Conservation (phyloP, 148 eudicot species). For the Vaccinium corymbosum region DNA sequence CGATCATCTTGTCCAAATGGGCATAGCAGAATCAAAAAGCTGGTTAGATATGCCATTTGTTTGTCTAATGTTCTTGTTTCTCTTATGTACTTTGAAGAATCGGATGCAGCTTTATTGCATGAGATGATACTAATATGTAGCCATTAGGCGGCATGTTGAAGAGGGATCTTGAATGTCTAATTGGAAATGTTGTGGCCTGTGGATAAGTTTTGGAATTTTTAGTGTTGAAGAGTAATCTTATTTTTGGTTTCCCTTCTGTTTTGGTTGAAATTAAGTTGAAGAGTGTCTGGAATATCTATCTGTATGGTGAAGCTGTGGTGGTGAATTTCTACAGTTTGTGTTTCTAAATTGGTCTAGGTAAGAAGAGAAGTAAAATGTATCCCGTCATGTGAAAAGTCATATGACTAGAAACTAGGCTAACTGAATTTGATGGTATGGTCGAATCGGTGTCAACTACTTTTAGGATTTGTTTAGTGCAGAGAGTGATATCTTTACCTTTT, state of each 20-base stretch:
- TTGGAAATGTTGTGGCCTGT: neutral
- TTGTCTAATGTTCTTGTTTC: neutral
- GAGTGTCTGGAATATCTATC: neutral
- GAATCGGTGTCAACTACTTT: neutral
- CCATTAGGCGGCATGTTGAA: neutral
- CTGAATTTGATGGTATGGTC: neutral
- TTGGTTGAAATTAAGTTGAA: neutral
- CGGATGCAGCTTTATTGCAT: neutral
- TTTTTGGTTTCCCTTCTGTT: neutral
- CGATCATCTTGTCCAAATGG: conserved; percentile 71
- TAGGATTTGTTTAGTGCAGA: neutral
- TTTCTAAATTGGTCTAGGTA: neutral
- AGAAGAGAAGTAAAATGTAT: neutral
- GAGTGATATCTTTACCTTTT: neutral
- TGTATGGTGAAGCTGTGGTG: neutral
- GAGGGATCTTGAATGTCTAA: neutral
- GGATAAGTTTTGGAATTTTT: neutral
- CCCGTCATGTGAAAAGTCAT: neutral
- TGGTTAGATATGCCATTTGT: conserved; percentile 38
- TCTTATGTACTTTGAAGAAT: neutral
- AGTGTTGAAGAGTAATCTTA: neutral
- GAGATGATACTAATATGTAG: neutral
- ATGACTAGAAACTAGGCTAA: neutral
- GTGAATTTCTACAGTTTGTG: neutral
- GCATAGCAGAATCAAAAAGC: conserved; percentile 62